Conservation (phyloP, 1,139 yeast genomes). For the Saccharomyces hybrid region DNA sequence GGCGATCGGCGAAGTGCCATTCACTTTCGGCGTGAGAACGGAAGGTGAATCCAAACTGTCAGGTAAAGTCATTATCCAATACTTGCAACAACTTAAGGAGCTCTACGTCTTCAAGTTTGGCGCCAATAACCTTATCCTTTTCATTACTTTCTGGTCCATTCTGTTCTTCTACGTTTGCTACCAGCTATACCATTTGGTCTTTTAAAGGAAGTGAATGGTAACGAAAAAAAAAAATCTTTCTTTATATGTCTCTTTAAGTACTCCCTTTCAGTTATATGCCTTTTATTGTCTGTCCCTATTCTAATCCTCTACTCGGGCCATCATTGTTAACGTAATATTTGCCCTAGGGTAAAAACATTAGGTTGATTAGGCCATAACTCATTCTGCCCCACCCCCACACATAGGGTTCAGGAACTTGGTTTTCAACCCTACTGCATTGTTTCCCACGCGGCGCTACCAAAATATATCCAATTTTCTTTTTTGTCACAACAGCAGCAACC, state of each 20-base stretch:
- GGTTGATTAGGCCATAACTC: background rate
- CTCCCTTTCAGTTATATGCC: background rate
- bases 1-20: conserved; percentile 41
- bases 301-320: background rate
- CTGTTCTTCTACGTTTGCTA: conserved; percentile 27
- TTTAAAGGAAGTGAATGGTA: conserved; percentile 3
- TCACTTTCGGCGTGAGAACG: conserved; percentile 44
- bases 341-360: background rate
- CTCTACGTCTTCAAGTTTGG: conserved; percentile 40
- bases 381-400: background rate
- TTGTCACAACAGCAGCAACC: background rate
- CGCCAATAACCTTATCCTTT: conserved; percentile 30
- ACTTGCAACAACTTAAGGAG: conserved; percentile 38
- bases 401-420: background rate
- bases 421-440: background rate
- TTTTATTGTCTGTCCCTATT: background rate
- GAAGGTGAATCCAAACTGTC: conserved; percentile 43
- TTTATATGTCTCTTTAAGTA: background rate
- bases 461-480: background rate
- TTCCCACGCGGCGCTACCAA: background rate
- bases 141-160: conserved; percentile 27
- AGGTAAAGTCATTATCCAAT: conserved; percentile 41
- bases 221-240: background rate
- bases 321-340: background rate
- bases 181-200: conserved; percentile 17